phyloP scores from a whole-genome alignment of 2,329 filamentous ascomycete species.

The Pleurostoma richardsiae region DNA sequence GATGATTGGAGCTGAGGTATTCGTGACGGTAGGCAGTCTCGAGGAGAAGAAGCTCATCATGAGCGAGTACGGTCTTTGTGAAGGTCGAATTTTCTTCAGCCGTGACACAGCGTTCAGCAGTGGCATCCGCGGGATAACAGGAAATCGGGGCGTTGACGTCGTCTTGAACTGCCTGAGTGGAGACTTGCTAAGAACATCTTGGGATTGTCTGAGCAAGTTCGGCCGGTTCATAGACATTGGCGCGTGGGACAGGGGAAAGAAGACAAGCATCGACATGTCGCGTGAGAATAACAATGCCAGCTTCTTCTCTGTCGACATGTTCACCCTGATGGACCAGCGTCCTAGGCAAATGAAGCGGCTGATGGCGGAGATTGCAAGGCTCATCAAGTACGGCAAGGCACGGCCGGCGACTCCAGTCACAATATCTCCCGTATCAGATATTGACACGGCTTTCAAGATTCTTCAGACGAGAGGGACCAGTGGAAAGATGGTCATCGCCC shows the following conservation, averaged over 20 bases:
- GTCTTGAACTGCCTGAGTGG: slow-evolving; percentile 8
- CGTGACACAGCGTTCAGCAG: neutral
- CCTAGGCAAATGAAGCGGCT: slow-evolving; percentile 33
- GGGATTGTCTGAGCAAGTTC: slow-evolving; percentile 4
- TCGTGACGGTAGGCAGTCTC: slow-evolving; percentile 31
- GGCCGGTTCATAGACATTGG: slow-evolving; percentile 8
- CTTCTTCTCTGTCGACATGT: slow-evolving; percentile 40
- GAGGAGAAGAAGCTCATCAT: slow-evolving; percentile 34
- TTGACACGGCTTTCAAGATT: slow-evolving; percentile 28
- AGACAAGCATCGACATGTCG: slow-evolving; percentile 3
- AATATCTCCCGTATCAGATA: slow-evolving; percentile 28
- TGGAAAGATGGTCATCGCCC: slow-evolving; percentile 36
- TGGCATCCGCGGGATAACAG: neutral
- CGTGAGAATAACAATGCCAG: slow-evolving; percentile 29
- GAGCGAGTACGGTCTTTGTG: neutral
- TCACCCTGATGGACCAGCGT: slow-evolving; percentile 33
- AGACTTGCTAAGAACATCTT: slow-evolving; percentile 3
- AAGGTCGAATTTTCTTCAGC: slow-evolving; percentile 13
- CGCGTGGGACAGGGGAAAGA: slow-evolving; percentile 2
- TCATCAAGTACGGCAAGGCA: slow-evolving; percentile 26
- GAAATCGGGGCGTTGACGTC: slow-evolving; percentile 2
- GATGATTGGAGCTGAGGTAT: slow-evolving; percentile 32
- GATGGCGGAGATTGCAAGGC: slow-evolving; percentile 27
- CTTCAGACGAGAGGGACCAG: slow-evolving; percentile 27
- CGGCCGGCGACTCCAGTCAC: slow-evolving; percentile 28